These are phyloP conservation scores for Pseudotulostoma volvatum DNA, from an alignment of 495 filamentous ascomycete species.

Conservation along the genomic window DNA sequence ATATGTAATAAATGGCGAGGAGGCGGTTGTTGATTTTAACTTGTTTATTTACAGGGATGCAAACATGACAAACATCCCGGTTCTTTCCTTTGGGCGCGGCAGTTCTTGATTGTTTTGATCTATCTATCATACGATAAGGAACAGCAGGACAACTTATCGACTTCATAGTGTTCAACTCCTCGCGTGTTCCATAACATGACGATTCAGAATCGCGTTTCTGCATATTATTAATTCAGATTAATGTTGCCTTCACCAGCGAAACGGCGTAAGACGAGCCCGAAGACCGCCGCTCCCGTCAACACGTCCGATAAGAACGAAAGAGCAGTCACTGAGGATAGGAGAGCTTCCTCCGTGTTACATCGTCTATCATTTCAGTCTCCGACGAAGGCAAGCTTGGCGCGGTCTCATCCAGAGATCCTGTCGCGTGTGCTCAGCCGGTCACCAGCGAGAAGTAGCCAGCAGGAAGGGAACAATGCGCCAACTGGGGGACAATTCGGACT, in stretches of 20 bases:
- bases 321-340: constrained; percentile 12
- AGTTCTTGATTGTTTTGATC: too few relatives aligned
- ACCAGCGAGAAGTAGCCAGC: constrained; percentile 10
- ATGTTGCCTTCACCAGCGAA: constrained; percentile 49
- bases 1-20: too few relatives aligned
- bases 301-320: constrained; percentile 16
- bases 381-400: constrained; percentile 45
- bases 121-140: too few relatives aligned
- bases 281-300: constrained; percentile 15
- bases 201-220: too few relatives aligned
- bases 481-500: constrained; percentile 16
- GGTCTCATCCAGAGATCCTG: constrained; percentile 43
- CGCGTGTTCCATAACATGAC: too few relatives aligned
- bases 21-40: too few relatives aligned
- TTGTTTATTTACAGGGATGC: too few relatives aligned
- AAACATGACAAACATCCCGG: too few relatives aligned
- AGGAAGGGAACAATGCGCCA: constrained; percentile 10
- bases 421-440: constrained; percentile 29
- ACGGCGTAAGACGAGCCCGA: constrained; percentile 42
- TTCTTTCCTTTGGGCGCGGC: too few relatives aligned
- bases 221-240: too few relatives aligned
- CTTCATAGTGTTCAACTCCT: too few relatives aligned
- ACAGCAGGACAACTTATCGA: too few relatives aligned
- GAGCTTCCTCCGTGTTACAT: constrained; percentile 10
- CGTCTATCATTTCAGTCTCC: constrained; percentile 50